phyloP scores from a whole-genome alignment of 2,329 filamentous ascomycete genomes.

The Aspergillus spinulosporus region DNA sequence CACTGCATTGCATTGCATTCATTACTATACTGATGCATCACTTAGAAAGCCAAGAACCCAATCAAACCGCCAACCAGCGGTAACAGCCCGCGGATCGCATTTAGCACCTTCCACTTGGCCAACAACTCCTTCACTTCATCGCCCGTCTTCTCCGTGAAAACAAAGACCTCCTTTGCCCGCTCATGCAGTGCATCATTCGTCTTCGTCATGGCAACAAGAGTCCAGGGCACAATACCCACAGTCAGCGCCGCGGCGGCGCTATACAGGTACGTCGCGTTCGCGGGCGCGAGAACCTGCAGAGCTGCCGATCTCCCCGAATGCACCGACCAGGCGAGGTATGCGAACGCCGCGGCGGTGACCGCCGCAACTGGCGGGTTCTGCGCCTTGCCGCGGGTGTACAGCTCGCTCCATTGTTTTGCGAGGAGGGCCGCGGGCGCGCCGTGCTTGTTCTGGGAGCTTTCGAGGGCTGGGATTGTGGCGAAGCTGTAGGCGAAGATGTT shows the following conservation, averaged over 20 bases:
- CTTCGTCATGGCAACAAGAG: slow-evolving; percentile 28
- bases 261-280: slow-evolving; percentile 25
- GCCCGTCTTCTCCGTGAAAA: not conserved
- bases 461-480: slow-evolving; percentile 27
- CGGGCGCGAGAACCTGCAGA: slow-evolving; percentile 16
- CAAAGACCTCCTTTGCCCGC: slow-evolving; percentile 6
- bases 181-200: slow-evolving; percentile 32
- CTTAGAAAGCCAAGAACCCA: slow-evolving; percentile 9
- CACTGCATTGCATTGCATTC: not conserved
- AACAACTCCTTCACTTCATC: slow-evolving; percentile 19
- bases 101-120: slow-evolving; percentile 16
- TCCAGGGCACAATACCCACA: slow-evolving; percentile 37
- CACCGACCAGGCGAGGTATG: slow-evolving; percentile 33
- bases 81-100: slow-evolving; percentile 17
- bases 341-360: slow-evolving; percentile 23
- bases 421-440: slow-evolving; percentile 8
- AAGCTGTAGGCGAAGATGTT: slow-evolving; percentile 32
- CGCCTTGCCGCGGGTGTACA: slow-evolving; percentile 25
- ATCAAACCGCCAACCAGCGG: slow-evolving; percentile 18
- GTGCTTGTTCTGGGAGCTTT: slow-evolving; percentile 20
- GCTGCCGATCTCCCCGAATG: slow-evolving; percentile 4
- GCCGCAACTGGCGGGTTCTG: slow-evolving; percentile 31
- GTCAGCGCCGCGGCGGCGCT: slow-evolving; percentile 30
- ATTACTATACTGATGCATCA: not conserved
- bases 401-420: slow-evolving; percentile 23